These are phyloP conservation scores for Colletotrichum sp. DNA, from an alignment of 2,329 filamentous ascomycete species.

Conservation along the genomic window DNA sequence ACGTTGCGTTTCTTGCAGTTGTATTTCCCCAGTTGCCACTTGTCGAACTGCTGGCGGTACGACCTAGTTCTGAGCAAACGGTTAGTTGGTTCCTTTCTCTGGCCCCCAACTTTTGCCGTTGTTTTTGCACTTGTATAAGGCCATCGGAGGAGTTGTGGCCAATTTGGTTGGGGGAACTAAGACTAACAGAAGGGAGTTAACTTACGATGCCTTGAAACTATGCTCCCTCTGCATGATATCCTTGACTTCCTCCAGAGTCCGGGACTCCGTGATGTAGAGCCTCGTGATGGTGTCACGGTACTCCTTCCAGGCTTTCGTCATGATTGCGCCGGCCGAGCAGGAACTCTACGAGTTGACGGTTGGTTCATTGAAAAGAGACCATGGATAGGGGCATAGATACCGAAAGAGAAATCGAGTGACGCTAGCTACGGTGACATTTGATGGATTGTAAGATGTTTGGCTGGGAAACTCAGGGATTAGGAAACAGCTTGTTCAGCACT, in stretches of 20 bases:
- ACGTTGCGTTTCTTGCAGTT: constrained; percentile 43
- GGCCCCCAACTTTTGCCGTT: not conserved
- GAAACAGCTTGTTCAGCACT: not conserved
- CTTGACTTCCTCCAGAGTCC: constrained; percentile 45
- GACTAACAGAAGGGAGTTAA: not conserved
- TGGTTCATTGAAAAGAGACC: not conserved
- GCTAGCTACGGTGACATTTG: not conserved
- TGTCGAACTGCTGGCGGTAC: constrained; percentile 52
- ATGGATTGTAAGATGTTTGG: not conserved
- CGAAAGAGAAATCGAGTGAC: not conserved
- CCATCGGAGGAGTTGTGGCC: not conserved
- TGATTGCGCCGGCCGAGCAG: constrained; percentile 28
- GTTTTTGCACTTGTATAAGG: not conserved
- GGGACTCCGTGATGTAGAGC: constrained; percentile 45
- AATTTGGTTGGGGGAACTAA: not conserved
- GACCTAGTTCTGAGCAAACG: constrained; percentile 40
- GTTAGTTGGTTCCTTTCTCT: not conserved
- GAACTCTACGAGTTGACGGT: not conserved
- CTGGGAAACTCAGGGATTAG: not conserved
- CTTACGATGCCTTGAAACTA: constrained; percentile 47
- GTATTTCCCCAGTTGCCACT: constrained; percentile 54
- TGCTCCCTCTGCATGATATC: constrained; percentile 42
- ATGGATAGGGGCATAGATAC: not conserved
- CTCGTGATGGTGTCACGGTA: constrained; percentile 38
- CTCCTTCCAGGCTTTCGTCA: constrained; percentile 51